Evolutionary conservation across 305 asterid species (phyloP).

Genomic region (Ruellia speciosa): DNA sequence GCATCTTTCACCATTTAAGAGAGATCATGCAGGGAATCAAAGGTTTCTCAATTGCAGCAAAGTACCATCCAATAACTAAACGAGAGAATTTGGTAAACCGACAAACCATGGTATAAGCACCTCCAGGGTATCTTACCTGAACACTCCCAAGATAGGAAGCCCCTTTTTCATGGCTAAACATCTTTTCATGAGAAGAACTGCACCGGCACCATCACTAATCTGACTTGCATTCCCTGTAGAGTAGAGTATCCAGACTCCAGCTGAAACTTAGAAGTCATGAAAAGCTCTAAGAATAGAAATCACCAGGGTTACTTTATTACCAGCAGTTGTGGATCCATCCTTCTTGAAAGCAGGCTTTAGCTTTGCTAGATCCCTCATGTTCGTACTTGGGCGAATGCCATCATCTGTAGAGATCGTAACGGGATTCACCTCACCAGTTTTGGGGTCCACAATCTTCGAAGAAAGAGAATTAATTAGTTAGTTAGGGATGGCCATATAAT

Average conservation of each 20-base stretch:
- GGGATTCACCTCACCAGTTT: slow-evolving; percentile 55
- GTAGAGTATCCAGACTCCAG: slow-evolving; percentile 9
- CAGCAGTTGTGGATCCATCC: slow-evolving; percentile 85
- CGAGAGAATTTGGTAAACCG: background rate
- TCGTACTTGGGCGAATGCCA: slow-evolving; percentile 74
- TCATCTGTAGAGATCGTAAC: slow-evolving; percentile 70
- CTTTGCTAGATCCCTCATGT: slow-evolving; percentile 56
- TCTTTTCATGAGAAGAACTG: slow-evolving; percentile 93
- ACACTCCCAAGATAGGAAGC: slow-evolving; percentile 73
- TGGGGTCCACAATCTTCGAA: slow-evolving; percentile 56
- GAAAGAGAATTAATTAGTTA: slow-evolving; percentile 10
- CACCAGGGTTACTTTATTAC: slow-evolving; percentile 24
- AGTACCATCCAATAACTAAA: background rate
- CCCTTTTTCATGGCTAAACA: slow-evolving; percentile 67
- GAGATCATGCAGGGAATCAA: too few relatives aligned
- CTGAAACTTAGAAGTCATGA: background rate
- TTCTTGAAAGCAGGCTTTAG: slow-evolving; percentile 83
- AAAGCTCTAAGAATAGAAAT: background rate
- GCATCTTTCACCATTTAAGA: too few relatives aligned
- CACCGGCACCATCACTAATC: slow-evolving; percentile 90
- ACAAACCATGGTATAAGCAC: background rate
- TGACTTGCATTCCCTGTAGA: slow-evolving; percentile 76
- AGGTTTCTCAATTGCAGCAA: too few relatives aligned
- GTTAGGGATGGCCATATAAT: background rate
- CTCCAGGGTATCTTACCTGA: slow-evolving; percentile 38